Base-by-base conservation (phyloP, 805 yeast genomes). In the Metschnikowia bowlesiae region DNA sequence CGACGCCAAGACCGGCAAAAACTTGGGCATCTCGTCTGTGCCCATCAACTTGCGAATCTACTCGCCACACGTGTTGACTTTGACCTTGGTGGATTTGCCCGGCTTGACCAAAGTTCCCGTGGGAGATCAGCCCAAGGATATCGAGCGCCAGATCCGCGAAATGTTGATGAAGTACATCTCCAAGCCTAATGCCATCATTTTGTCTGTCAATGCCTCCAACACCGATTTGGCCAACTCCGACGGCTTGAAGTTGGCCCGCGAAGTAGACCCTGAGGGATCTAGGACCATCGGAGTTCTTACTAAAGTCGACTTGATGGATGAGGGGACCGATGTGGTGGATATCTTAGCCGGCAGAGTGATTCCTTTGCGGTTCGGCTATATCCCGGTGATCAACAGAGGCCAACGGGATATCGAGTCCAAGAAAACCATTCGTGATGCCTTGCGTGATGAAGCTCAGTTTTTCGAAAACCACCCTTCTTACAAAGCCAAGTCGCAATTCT, bases 51-150 rank as follows among this genome's bases (percentile, higher is more conserved):
- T 94, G 65, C 84, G 96, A 67, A 86, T 94, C 53, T 91, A 80
- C 70, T 89, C 97, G 28, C 98, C 99, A 22, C 90, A 89, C 60
- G 98, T 92, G 42, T 76, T 92, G 57, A 91, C 97, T 16, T 80
- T 92, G 66, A 94, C 99, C 7, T 79, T 94, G 61, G 97, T 94
- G 38, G 99, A 94, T 72, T 79, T 94, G 62, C 99, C 99, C 8
- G 99, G 99, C 53, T 80, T 94, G 63, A 94, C 99, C 38, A 94
- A 94, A 67, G 99, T 94, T 36, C 99, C 99, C 4, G 97, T 94
- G 49, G 99, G 99, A 45, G 99, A 94, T 71, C 99, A 94, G 71
- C 99, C 99, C 49, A 86, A 87, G 62, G 99, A 94, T 69, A 94
- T 94, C 58, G 99, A 94, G 73, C 83, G 80, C 57, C 97, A 89